Base-by-base conservation (phyloP, 1,139 yeast genomes). In the Candida tropicalis region DNA sequence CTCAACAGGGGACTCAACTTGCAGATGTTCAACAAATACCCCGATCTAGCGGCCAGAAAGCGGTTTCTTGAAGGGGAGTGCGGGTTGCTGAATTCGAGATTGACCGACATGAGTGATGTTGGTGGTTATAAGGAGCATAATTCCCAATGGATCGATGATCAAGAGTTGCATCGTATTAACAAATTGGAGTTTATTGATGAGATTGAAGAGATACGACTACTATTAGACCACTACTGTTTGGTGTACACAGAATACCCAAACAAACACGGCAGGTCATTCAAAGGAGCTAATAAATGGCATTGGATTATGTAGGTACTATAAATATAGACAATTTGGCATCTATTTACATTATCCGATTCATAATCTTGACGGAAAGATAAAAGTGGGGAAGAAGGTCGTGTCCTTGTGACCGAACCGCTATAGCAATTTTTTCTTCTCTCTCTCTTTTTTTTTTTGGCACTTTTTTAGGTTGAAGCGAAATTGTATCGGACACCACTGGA, bases 161-260 rank as follows among this genome's bases (percentile, higher is more conserved):
- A 57, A 0, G 95, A 87, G 39, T 60, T 68, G 39, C 54, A 54
- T 13, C 64, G 95, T 27, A 73, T 90, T 1, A 75, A 79, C 43
- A 59, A 66, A 24, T 69, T 91, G 39, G 98, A 93, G 59, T 71
- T 90, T 53, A 69, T 93, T 31, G 99, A 93, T 63, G 99, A 93
- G 60, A 66, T 89, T 11, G 99, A 93, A 64, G 99, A 93, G 58
- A 73, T 93, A 55, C 70, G 73, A 51, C 66, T 93, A 34, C 70
- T 93, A 45, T 77, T 88, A 50, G 74, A 77, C 35, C 99, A 93
- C 62, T 93, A 93, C 57, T 84, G 95, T 44, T 47, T 64, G 31
- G 49, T 57, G 15, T 64, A 60, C 40, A 65, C 55, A 2, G 66
- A 62, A 28, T 51, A 39, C 28, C 28, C 35, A 24, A 25, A 25